Evolutionary conservation across 1,284 basidiomycete genomes (phyloP), one percentile per base, ranked within the genome.

Genomic region (Ceratobasidium sp.): DNA sequence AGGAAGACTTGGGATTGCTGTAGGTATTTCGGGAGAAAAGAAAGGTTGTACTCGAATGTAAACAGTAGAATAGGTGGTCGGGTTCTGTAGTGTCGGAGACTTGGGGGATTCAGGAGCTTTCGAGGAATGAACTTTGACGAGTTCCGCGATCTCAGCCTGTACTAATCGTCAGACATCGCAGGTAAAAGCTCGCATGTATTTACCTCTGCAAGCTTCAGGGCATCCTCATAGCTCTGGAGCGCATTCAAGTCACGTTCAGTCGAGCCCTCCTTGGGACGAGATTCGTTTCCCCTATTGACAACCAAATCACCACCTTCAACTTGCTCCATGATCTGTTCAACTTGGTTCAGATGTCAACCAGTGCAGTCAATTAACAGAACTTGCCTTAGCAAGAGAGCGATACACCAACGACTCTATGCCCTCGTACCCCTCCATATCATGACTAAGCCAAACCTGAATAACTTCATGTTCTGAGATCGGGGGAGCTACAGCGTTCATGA

Each of bases 401-500:
- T 98, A 99, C 13, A 96, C 94, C n/a, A 99, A 87, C n/a, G 90
- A 87, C 81, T 98, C 96, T 57, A 99, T 89, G 16, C 97, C 98
- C 69, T 96, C 95, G 79, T 98, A 98, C 14, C 98, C 97, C 73
- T 88, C 85, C 96, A 99, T 97, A 77, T 97, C 96, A 83, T 99
- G 96, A 77, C 92, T 92, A 46, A 99, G 85, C 89, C 94, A 96
- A 6, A 99, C 91, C 80, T 98, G 91, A 74, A 99, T 94, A 23
- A 98, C 95, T 82, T 99, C 98, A 80, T 99, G 97, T 77, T 96
- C 95, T 14, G 96, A 93, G 77, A 99, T 98, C 3, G 98, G 98
- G 30, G 98, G 98, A 0, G 97, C 98, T 63, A 99, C 97, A 18
- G 92, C 96, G 80, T 98, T 98, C 75, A 99, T 83, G 71, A 99